phyloP scores from a whole-genome alignment of 2,329 filamentous ascomycete genomes.

The Clonostachys sp. region DNA sequence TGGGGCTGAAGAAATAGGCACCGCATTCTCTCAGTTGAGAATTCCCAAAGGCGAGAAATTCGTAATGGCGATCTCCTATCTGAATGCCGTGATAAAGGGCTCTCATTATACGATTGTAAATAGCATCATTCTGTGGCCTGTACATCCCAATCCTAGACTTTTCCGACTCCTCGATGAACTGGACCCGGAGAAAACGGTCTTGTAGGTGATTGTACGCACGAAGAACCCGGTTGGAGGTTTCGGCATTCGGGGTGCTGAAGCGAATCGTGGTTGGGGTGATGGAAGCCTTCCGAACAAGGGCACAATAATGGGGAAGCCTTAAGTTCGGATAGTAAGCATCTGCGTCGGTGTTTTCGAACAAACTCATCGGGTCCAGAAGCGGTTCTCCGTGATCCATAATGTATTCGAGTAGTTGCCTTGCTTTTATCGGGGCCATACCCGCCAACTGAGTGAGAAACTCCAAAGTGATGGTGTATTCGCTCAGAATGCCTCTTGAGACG shows the following conservation, averaged over 20 bases:
- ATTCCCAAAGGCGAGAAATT: conserved; percentile 92
- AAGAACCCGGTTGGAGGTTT: conserved; percentile 84
- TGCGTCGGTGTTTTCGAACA: conserved; percentile 57
- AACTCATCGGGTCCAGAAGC: conserved; percentile 65
- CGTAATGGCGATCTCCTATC: conserved; percentile 76
- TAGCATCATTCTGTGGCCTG: conserved; percentile 55
- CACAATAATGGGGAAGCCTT: conserved; percentile 67
- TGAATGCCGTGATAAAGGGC: conserved; percentile 73
- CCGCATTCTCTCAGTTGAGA: conserved; percentile 91
- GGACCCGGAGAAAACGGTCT: conserved; percentile 83
- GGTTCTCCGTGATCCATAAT: conserved; percentile 59
- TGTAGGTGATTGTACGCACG: conserved; percentile 63
- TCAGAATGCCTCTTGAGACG: conserved; percentile 72
- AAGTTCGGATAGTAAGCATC: conserved; percentile 38
- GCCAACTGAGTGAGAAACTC: conserved; percentile 65
- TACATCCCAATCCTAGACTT: conserved; percentile 51
- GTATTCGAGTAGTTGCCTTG: conserved; percentile 68
- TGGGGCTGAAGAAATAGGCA: conserved; percentile 86
- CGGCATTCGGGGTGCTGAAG: conserved; percentile 71
- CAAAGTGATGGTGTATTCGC: conserved; percentile 66
- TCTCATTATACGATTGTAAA: conserved; percentile 71
- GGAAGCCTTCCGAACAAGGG: conserved; percentile 68
- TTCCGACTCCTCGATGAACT: conserved; percentile 78
- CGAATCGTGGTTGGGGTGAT: conserved; percentile 83
- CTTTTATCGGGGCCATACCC: conserved; percentile 35